Conservation (phyloP, 2,329 filamentous ascomycete genomes). For the Massarina eburnea region DNA sequence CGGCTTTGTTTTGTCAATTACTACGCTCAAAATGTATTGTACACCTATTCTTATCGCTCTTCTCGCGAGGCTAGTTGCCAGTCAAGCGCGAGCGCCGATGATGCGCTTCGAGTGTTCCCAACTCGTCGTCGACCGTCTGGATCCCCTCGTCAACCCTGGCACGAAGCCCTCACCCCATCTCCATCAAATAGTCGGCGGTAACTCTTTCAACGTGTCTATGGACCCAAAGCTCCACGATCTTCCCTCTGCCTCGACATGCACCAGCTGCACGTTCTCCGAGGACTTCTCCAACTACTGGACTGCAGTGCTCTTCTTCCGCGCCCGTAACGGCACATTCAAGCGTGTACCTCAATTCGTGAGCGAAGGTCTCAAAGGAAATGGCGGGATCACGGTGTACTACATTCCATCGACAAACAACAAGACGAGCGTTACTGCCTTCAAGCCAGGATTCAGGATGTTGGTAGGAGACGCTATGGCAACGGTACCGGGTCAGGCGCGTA, state of each 20-base stretch:
- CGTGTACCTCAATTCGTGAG: slow-evolving; percentile 24
- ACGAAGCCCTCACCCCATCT: slow-evolving; percentile 22
- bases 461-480: slow-evolving; percentile 30
- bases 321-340: slow-evolving; percentile 32
- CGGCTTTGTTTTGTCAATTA: too few relatives aligned
- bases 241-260: slow-evolving; percentile 23
- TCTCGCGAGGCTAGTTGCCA: slow-evolving; percentile 8
- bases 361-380: slow-evolving; percentile 19
- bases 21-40: slow-evolving; percentile 15
- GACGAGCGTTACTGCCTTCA: slow-evolving; percentile 60
- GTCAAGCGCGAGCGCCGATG: slow-evolving; percentile 15
- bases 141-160: slow-evolving; percentile 36
- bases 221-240: slow-evolving; percentile 21
- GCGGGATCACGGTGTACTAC: slow-evolving; percentile 34
- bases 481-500: slow-evolving; percentile 7
- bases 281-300: slow-evolving; percentile 38
- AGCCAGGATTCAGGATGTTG: slow-evolving; percentile 41
- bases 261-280: slow-evolving; percentile 28
- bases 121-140: slow-evolving; percentile 25
- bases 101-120: slow-evolving; percentile 26
- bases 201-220: slow-evolving; percentile 28
- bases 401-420: slow-evolving; percentile 18
- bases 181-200: slow-evolving; percentile 31
- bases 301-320: slow-evolving; percentile 28
- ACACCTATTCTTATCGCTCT: slow-evolving; percentile 14